A percentile compares a stretch with the other conserved stretches of the same genome.
Conservation (phyloP, 768 basidiomycete genomes). For the Russula dissimulans region DNA sequence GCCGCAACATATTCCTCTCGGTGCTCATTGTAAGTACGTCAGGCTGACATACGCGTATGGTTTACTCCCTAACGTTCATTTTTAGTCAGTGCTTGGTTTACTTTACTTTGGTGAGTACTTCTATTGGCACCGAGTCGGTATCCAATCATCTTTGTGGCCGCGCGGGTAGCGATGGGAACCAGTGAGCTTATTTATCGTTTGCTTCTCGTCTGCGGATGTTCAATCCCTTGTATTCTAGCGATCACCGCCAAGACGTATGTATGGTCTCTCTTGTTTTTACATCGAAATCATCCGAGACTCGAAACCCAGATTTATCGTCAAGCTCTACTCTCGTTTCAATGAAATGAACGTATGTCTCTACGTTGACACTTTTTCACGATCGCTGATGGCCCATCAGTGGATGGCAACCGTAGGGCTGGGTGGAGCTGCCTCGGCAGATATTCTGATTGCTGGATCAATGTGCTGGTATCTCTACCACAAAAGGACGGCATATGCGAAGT, state of each 20-base stretch:
- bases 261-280: not conserved
- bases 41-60: too few species aligned
- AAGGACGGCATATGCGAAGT: slow-evolving; percentile 38
- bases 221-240: slow-evolving; percentile 25
- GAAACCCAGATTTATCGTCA: slow-evolving; percentile 20
- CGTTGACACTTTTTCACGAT: not conserved
- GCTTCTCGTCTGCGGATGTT: not conserved
- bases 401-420: slow-evolving; percentile 38
- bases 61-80: not conserved
- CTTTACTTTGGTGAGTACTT: slow-evolving; percentile 35
- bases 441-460: slow-evolving; percentile 39
- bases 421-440: slow-evolving; percentile 41
- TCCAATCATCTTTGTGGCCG: not conserved
- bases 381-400: slow-evolving; percentile 29
- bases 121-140: not conserved
- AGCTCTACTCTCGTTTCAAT: slow-evolving; percentile 27
- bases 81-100: slow-evolving; percentile 26
- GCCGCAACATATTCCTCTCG: not conserved
- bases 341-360: slow-evolving; percentile 26
- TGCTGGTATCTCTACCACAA: slow-evolving; percentile 40
- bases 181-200: slow-evolving; percentile 16
- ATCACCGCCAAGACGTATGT: slow-evolving; percentile 39
- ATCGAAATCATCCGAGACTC: not conserved
- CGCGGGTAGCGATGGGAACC: slow-evolving; percentile 16
- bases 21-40: not conserved